Conservation (phyloP, 2,329 filamentous ascomycete genomes). For the Fusarium sterilihyphosum region DNA sequence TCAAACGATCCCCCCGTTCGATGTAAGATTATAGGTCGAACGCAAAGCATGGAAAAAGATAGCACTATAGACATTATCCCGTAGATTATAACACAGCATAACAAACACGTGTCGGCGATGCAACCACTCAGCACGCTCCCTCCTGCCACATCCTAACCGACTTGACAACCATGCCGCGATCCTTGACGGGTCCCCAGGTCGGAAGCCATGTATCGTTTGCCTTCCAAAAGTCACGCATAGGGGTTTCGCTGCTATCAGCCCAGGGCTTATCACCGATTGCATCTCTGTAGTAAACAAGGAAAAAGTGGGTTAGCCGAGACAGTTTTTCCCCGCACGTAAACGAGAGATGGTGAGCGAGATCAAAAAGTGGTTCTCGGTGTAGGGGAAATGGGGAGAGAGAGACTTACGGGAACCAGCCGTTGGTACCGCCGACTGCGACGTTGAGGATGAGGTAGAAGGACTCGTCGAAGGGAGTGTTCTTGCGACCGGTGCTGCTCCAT, state of each 20-base stretch:
- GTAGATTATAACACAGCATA: background rate
- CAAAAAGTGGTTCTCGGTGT: background rate
- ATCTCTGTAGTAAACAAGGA: conserved; percentile 44
- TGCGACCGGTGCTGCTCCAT: conserved; percentile 51
- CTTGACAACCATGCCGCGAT: conserved; percentile 54
- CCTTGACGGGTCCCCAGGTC: conserved; percentile 46
- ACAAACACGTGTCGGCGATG: background rate
- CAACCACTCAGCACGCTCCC: conserved; percentile 40
- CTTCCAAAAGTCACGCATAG: conserved; percentile 54
- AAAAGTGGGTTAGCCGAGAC: conserved; percentile 17
- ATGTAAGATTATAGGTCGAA: background rate
- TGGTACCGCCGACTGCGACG: conserved; percentile 59
- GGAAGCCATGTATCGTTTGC: conserved; percentile 52
- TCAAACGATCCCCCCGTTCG: background rate
- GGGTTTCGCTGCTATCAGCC: conserved; percentile 52
- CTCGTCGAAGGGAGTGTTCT: conserved; percentile 60
- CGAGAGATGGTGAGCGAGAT: background rate
- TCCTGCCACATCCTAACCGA: conserved; percentile 58
- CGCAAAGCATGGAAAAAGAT: background rate
- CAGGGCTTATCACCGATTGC: conserved; percentile 55
- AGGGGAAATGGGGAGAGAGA: background rate
- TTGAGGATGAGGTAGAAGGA: conserved; percentile 61
- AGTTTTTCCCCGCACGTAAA: background rate
- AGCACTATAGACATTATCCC: background rate
- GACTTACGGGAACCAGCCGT: conserved; percentile 57